Evolutionary conservation across 2,329 filamentous ascomycete genomes (phyloP).

Genomic region (Mariannaea sp.): DNA sequence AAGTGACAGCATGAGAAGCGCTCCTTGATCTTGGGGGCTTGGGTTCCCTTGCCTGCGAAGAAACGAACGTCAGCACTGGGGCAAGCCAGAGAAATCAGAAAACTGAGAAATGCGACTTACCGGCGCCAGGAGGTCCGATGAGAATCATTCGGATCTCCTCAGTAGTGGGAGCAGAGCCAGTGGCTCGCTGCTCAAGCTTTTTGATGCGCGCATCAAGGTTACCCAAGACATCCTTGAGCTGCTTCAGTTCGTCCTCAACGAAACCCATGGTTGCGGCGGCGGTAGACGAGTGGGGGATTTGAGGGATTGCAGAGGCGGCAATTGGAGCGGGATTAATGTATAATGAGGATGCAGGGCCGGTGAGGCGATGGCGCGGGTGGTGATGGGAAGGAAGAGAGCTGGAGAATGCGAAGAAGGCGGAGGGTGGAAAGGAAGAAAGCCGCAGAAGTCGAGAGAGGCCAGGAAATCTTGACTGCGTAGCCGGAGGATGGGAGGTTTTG

Average conservation of each 20-base stretch:
- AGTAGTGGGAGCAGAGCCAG: conserved; percentile 55
- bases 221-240: conserved; percentile 82
- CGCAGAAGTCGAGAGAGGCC: conserved; percentile 29
- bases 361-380: conserved; percentile 17
- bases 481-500: conserved; percentile 40
- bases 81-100: conserved; percentile 8
- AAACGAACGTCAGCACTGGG: conserved; percentile 24
- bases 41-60: conserved; percentile 89
- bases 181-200: conserved; percentile 77
- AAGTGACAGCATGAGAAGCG: conserved; percentile 97
- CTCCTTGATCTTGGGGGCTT: conserved; percentile 97
- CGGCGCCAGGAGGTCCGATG: conserved; percentile 95
- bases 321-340: conserved; percentile 22
- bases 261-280: conserved; percentile 74
- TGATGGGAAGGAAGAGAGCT: conserved; percentile 18
- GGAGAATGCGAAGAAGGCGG: conserved; percentile 15
- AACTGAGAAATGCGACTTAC: conserved; percentile 57
- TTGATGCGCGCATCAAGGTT: conserved; percentile 85
- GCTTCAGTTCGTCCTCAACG: conserved; percentile 82
- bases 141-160: conserved; percentile 91
- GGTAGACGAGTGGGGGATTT: conserved; percentile 23
- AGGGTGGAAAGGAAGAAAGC: conserved; percentile 26
- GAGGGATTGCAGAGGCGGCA: conserved; percentile 22
- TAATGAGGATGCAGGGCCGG: conserved; percentile 11
- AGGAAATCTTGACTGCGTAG: conserved; percentile 40